Evolutionary conservation across 768 basidiomycete genomes (phyloP).

Genomic region (Pulveroboletus frians): DNA sequence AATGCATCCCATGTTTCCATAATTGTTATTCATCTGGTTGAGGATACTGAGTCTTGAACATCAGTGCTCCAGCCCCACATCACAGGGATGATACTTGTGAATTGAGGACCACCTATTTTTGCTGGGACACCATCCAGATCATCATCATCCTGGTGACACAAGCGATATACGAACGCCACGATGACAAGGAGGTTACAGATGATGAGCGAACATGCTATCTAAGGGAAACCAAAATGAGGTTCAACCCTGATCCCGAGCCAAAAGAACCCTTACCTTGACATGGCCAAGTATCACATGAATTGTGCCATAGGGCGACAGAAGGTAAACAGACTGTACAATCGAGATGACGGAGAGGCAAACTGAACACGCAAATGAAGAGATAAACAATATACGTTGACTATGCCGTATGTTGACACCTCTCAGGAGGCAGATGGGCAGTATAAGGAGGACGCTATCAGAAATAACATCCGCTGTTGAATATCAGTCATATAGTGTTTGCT

Average conservation of each 20-base stretch:
- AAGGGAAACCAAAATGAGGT: background rate
- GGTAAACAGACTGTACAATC: slow-evolving; percentile 5
- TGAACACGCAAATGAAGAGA: slow-evolving; percentile 10
- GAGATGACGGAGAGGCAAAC: slow-evolving; percentile 10
- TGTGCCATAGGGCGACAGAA: background rate
- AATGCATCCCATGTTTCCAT: too few species aligned
- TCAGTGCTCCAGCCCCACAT: background rate
- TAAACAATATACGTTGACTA: background rate
- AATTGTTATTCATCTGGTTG: too few species aligned
- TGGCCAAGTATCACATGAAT: slow-evolving; percentile 2
- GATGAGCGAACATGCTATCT: slow-evolving; percentile 14
- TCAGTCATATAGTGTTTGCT: background rate
- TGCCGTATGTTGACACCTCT: slow-evolving; percentile 1
- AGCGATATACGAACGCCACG: slow-evolving; percentile 5
- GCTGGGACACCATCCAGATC: background rate
- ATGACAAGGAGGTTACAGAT: slow-evolving; percentile 10
- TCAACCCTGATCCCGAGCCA: background rate
- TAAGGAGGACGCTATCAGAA: slow-evolving; percentile 7
- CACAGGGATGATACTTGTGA: background rate
- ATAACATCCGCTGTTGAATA: slow-evolving; percentile 7
- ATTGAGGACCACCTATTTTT: background rate
- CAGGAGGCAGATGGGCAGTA: slow-evolving; percentile 1
- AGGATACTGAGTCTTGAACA: background rate
- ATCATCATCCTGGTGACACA: slow-evolving; percentile 1
- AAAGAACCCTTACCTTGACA: slow-evolving; percentile 6